Conservation (phyloP, 352 stramenopile species). For the Phytophthora gonapodyides region DNA sequence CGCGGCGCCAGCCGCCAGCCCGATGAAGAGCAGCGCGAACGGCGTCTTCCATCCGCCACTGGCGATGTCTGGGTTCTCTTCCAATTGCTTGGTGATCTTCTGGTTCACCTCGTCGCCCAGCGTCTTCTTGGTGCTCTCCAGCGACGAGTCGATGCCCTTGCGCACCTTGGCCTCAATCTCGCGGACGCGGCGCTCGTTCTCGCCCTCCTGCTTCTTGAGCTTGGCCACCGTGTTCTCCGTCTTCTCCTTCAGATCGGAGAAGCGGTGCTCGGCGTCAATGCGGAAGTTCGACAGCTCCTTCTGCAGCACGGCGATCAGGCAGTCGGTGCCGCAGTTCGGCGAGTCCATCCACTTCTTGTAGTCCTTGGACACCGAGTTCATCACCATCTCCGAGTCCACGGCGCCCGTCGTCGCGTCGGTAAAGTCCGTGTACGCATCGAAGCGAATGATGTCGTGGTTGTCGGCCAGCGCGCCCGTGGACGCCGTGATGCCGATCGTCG, state of each 20-base stretch:
- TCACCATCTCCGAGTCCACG: constrained; percentile 69
- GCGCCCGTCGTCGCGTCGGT: constrained; percentile 43
- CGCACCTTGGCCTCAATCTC: constrained; percentile 72
- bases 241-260: constrained; percentile 86
- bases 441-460: constrained; percentile 87
- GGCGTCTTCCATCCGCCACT: constrained; percentile 78
- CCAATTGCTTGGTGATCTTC: constrained; percentile 82
- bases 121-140: constrained; percentile 65
- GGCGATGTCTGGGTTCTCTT: constrained; percentile 64
- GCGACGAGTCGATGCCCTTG: constrained; percentile 62
- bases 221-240: constrained; percentile 82
- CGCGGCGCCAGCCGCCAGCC: constrained; percentile 47
- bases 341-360: constrained; percentile 86
- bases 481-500: constrained; percentile 78
- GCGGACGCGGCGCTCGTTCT: constrained; percentile 75
- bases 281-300: constrained; percentile 85
- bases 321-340: constrained; percentile 76
- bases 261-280: constrained; percentile 80
- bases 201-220: constrained; percentile 72
- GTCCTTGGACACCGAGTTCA: constrained; percentile 85
- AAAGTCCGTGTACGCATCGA: constrained; percentile 72
- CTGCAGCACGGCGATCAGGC: constrained; percentile 73
- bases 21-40: constrained; percentile 74
- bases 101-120: constrained; percentile 66
- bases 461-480: constrained; percentile 80